Percentiles rank a stretch among this genome's conserved stretches.
These are phyloP conservation scores for Penicillium fimorum DNA, from an alignment of 495 filamentous ascomycete genomes.

Conservation along the genomic window DNA sequence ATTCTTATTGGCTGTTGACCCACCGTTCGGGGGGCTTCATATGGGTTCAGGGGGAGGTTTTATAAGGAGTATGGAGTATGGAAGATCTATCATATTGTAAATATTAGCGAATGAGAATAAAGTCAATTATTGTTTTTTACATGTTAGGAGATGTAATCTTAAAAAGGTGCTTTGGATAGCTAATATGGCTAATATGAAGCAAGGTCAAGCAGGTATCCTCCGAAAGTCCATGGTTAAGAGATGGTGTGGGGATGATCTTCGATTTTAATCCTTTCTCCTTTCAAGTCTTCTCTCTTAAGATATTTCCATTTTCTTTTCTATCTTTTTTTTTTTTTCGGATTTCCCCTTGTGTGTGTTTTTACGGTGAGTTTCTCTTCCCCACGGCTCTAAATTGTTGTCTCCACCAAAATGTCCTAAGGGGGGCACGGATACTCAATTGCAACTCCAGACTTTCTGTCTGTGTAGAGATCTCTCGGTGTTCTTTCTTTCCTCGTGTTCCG, in stretches of 20 bases:
- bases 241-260: conserved; percentile 7
- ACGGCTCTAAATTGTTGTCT: conserved; percentile 21
- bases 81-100: no score
- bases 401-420: conserved; percentile 31
- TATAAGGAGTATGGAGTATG: no score
- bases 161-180: no score
- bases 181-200: no score
- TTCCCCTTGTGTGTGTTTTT: neutral
- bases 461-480: conserved; percentile 8
- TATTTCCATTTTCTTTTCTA: neutral
- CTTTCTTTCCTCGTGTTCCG: conserved; percentile 1
- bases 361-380: conserved; percentile 23
- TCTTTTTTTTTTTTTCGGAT: neutral
- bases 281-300: conserved; percentile 8
- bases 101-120: no score
- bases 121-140: no score
- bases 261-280: conserved; percentile 12
- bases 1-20: no score
- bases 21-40: no score
- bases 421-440: conserved; percentile 21
- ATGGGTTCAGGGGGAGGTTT: no score
- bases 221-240: no score
- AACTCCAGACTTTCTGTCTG: conserved; percentile 15
- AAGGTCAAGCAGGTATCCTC: no score
- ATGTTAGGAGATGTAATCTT: no score